Evolutionary conservation across 2,329 filamentous ascomycete genomes (phyloP).

Genomic region (Periconia macrospinosa): DNA sequence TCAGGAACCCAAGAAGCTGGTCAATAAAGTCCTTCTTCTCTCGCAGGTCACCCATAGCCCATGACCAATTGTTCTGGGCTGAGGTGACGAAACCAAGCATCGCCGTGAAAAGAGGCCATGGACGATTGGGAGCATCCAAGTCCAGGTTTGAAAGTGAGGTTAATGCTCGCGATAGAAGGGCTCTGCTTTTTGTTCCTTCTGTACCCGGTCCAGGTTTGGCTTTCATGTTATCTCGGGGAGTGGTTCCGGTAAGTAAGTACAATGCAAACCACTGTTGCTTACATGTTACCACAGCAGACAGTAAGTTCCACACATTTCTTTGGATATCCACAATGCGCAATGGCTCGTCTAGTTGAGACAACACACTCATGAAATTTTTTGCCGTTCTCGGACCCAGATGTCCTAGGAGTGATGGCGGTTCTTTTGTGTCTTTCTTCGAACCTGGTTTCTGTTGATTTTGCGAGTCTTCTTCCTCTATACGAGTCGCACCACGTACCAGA

Average conservation of each 20-base stretch:
- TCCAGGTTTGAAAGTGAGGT: constrained; percentile 68
- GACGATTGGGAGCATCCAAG: constrained; percentile 58
- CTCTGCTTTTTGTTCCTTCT: constrained; percentile 53
- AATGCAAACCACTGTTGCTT: constrained; percentile 96
- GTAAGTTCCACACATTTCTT: constrained; percentile 77
- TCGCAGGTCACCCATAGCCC: constrained; percentile 81
- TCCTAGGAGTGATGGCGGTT: constrained; percentile 91
- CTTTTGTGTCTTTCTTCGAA: constrained; percentile 46
- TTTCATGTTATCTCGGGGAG: constrained; percentile 74
- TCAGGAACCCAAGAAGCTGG: constrained; percentile 71
- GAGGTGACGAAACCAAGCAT: constrained; percentile 85
- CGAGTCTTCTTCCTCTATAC: constrained; percentile 42
- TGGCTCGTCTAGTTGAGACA: constrained; percentile 77
- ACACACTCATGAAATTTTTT: constrained; percentile 77
- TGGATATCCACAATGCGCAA: constrained; percentile 67
- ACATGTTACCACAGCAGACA: constrained; percentile 82
- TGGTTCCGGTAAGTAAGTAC: constrained; percentile 84
- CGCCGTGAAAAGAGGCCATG: constrained; percentile 62
- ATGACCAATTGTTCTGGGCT: constrained; percentile 93
- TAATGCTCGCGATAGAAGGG: constrained; percentile 75
- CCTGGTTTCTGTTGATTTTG: constrained; percentile 7
- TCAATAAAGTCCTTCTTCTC: constrained; percentile 74
- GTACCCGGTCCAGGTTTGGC: constrained; percentile 51
- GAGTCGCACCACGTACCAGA: constrained; percentile 70
- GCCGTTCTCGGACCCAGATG: constrained; percentile 82